A percentile compares a stretch with the other conserved stretches of the same genome.
These are phyloP conservation scores for Pascua guehoae DNA, from an alignment of 1,284 basidiomycete genomes.

Conservation along the genomic window DNA sequence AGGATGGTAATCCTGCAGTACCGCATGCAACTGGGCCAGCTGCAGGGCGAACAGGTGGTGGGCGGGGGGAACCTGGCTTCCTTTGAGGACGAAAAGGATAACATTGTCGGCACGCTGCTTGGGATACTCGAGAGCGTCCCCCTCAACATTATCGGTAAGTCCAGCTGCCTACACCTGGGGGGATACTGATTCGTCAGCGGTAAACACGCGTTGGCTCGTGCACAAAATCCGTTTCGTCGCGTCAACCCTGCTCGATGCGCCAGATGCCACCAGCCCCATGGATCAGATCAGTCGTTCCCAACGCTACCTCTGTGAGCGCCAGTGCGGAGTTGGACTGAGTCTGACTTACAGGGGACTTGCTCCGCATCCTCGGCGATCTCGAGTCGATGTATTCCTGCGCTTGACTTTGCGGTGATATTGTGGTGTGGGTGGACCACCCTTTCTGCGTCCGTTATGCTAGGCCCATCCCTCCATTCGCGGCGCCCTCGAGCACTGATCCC, in stretches of 20 bases:
- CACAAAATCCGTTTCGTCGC: constrained; percentile 85
- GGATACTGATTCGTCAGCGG: constrained; percentile 47
- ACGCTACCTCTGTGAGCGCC: constrained; percentile 58
- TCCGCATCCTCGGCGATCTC: constrained; percentile 79
- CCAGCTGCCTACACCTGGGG: background rate
- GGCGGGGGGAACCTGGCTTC: background rate
- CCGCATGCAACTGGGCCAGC: constrained; percentile 70
- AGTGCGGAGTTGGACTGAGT: background rate
- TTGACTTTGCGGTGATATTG: too few relatives aligned
- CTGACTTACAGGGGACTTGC: constrained; percentile 68
- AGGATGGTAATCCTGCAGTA: constrained; percentile 84
- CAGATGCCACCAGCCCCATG: background rate
- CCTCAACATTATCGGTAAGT: constrained; percentile 69
- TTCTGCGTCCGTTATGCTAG: too few relatives aligned
- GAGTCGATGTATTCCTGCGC: constrained; percentile 50
- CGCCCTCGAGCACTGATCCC: too few relatives aligned
- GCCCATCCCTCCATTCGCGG: too few relatives aligned
- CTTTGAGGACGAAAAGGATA: constrained; percentile 21
- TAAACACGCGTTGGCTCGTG: constrained; percentile 69
- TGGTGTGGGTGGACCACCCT: too few relatives aligned
- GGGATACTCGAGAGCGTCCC: constrained; percentile 81
- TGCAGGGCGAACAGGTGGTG: background rate
- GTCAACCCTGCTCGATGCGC: constrained; percentile 72
- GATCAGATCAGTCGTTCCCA: constrained; percentile 51
- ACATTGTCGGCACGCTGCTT: constrained; percentile 57